Conservation (phyloP, 2,329 filamentous ascomycete genomes). For the Ascochyta fabae region DNA sequence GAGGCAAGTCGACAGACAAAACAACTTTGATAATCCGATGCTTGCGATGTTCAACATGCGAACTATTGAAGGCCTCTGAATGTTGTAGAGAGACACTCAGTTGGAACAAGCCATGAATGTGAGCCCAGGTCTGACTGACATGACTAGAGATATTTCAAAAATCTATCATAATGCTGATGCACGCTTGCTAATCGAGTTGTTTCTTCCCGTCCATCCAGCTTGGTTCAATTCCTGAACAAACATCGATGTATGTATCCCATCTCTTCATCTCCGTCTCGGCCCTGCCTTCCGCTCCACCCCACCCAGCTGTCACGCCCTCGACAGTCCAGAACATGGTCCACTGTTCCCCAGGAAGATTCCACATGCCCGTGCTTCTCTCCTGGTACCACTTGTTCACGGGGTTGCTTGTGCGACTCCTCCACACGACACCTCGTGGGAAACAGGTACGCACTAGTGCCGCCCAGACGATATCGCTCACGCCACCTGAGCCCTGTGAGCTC, state of each 20-base stretch:
- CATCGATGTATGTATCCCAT: slow-evolving; percentile 58
- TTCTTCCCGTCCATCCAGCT: slow-evolving; percentile 56
- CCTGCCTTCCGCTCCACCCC: slow-evolving; percentile 55
- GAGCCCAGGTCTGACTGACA: too few relatives aligned
- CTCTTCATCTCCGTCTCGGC: slow-evolving; percentile 43
- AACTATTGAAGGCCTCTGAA: too few relatives aligned
- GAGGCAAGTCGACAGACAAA: too few relatives aligned
- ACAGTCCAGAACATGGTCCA: slow-evolving; percentile 99
- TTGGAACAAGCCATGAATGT: too few relatives aligned
- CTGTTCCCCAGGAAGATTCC: slow-evolving; percentile 79
- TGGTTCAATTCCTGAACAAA: slow-evolving; percentile 56
- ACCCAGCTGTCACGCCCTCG: slow-evolving; percentile 59
- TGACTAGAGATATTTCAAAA: too few relatives aligned
- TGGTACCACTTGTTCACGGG: slow-evolving; percentile 99
- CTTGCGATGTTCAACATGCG: too few relatives aligned
- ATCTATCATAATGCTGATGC: too few relatives aligned
- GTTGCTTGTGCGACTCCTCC: slow-evolving; percentile 88
- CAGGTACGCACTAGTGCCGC: slow-evolving; percentile 92
- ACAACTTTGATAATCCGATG: too few relatives aligned
- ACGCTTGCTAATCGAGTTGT: slow-evolving; percentile 3
- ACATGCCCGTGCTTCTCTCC: slow-evolving; percentile 82
- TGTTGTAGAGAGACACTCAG: too few relatives aligned
- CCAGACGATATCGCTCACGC: slow-evolving; percentile 95
- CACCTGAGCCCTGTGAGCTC: slow-evolving; percentile 84
- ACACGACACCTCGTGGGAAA: slow-evolving; percentile 88